phyloP scores from a whole-genome alignment of 768 basidiomycete species.

The Hygrophorus pudorinus region DNA sequence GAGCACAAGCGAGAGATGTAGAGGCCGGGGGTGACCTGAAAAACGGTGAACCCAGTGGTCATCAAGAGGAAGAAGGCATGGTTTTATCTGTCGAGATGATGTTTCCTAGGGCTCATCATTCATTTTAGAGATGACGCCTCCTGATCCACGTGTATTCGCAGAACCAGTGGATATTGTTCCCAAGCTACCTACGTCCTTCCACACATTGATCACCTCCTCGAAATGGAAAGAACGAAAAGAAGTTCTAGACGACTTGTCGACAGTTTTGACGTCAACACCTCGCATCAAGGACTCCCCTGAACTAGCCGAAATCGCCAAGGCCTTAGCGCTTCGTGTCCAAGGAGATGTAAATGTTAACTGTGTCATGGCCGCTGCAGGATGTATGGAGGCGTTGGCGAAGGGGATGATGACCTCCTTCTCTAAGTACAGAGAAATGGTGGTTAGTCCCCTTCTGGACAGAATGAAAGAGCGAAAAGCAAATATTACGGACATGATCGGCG shows the following conservation, averaged over 20 bases:
- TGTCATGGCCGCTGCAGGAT: slow-evolving; percentile 79
- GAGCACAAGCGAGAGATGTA: slow-evolving; percentile 63
- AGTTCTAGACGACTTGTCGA: slow-evolving; percentile 73
- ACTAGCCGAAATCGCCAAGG: slow-evolving; percentile 64
- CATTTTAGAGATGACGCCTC: slow-evolving; percentile 36
- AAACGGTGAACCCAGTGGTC: slow-evolving; percentile 24
- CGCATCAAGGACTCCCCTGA: slow-evolving; percentile 76
- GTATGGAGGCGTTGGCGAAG: slow-evolving; percentile 79
- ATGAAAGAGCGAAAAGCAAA: slow-evolving; percentile 90
- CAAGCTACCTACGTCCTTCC: slow-evolving; percentile 67
- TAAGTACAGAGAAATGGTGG: slow-evolving; percentile 58
- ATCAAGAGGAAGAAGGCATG: slow-evolving; percentile 39
- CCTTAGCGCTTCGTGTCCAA: slow-evolving; percentile 72
- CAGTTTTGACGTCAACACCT: slow-evolving; percentile 56
- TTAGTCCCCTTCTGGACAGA: slow-evolving; percentile 75
- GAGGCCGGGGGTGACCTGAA: slow-evolving; percentile 34
- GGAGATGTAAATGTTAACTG: slow-evolving; percentile 93
- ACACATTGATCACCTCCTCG: slow-evolving; percentile 68
- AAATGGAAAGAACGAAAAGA: slow-evolving; percentile 99
- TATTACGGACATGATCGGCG: slow-evolving; percentile 83
- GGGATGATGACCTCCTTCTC: slow-evolving; percentile 70
- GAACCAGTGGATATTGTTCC: slow-evolving; percentile 74
- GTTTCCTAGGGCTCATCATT: slow-evolving; percentile 7
- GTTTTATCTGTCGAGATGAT: slow-evolving; percentile 3
- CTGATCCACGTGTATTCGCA: slow-evolving; percentile 72